Evolutionary conservation across 2,329 filamentous ascomycete species (phyloP).

Genomic region (Fusarium sp.): DNA sequence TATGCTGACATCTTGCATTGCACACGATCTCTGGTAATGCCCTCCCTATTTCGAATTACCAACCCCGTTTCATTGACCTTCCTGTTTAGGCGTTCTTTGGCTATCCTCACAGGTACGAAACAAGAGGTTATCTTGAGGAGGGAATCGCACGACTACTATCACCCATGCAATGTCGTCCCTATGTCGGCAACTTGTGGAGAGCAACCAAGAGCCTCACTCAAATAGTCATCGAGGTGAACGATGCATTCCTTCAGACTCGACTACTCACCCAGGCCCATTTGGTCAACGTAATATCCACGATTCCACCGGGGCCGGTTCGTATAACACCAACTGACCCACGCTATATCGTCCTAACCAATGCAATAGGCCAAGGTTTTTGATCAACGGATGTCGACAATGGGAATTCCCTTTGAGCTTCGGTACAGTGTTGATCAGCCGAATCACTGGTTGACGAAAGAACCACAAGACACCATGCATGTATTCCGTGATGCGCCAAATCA

Average conservation of each 20-base stretch:
- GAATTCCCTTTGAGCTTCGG: neutral
- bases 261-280: slow-evolving; percentile 16
- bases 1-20: neutral
- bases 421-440: neutral
- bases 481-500: neutral
- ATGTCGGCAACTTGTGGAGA: neutral
- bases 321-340: neutral
- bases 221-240: slow-evolving; percentile 1
- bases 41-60: neutral
- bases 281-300: slow-evolving; percentile 6
- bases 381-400: neutral
- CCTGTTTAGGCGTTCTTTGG: neutral
- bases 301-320: neutral
- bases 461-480: neutral
- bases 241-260: slow-evolving; percentile 14
- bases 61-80: neutral
- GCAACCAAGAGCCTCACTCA: neutral
- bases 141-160: neutral
- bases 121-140: neutral
- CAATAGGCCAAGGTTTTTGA: neutral
- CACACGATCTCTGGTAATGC: neutral
- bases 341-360: neutral
- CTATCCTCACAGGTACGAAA: neutral
- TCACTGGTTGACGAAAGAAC: neutral
- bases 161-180: neutral